phyloP scores from a whole-genome alignment of 176 grass and related monocot genomes.

The Thalia dealbata region DNA sequence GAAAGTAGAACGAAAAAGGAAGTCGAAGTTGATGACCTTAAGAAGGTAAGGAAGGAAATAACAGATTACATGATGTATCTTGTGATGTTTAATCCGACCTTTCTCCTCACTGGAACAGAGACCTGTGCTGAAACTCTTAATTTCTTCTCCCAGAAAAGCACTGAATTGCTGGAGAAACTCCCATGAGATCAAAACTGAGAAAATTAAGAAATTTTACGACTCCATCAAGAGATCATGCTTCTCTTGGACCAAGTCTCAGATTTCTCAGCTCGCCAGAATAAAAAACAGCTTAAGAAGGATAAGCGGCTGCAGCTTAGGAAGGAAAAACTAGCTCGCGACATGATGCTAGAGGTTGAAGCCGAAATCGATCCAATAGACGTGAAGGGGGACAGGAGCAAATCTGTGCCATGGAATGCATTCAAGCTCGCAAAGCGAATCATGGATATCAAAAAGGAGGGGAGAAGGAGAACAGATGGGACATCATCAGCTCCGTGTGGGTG shows the following conservation, averaged over 20 bases:
- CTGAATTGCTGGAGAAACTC: neutral
- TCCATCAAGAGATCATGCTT: no score
- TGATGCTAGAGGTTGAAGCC: neutral
- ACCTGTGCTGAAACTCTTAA: conserved; percentile 29
- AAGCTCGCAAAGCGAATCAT: conserved; percentile 24
- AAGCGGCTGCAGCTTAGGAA: no score
- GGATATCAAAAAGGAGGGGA: neutral
- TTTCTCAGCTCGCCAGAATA: neutral
- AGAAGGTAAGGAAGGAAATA: neutral
- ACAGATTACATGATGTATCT: conserved; percentile 49
- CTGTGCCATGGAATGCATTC: conserved; percentile 37
- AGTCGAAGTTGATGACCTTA: neutral
- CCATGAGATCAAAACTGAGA: no score
- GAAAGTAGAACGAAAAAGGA: neutral
- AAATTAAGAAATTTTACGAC: no score
- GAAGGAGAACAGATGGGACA: neutral
- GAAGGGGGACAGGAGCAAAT: conserved; percentile 50
- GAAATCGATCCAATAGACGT: conserved; percentile 23
- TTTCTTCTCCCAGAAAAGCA: conserved; percentile 19
- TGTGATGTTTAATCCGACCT: conserved; percentile 24
- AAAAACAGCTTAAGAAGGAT: no score
- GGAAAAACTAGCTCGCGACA: neutral
- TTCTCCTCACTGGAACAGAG: conserved; percentile 37
- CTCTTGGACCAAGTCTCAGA: no score
- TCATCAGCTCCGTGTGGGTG: conserved; percentile 10